phyloP scores from a whole-genome alignment of 1,284 basidiomycete genomes.

The Peniophora sp. region DNA sequence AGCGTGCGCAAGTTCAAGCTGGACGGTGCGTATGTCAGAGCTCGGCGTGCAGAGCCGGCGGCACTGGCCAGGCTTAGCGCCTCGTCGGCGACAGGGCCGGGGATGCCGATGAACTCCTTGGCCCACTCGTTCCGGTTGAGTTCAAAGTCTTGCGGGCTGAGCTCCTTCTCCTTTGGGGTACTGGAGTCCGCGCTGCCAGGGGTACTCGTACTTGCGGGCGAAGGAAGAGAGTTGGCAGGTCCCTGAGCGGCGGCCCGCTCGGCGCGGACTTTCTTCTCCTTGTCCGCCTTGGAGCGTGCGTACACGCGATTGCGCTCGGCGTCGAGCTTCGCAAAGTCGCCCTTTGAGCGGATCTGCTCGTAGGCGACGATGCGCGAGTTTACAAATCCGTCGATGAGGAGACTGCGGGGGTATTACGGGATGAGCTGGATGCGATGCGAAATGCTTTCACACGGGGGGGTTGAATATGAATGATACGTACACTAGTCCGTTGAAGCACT shows the following conservation, averaged over 20 bases:
- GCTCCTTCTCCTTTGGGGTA: conserved; percentile 37
- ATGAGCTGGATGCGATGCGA: conserved; percentile 10
- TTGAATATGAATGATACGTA: conserved; percentile 32
- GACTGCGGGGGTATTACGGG: conserved; percentile 31
- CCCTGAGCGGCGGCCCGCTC: conserved; percentile 33
- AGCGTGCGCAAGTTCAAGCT: conserved; percentile 55
- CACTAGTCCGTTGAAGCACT: conserved; percentile 69
- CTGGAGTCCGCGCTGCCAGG: conserved; percentile 64
- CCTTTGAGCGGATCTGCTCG: conserved; percentile 22
- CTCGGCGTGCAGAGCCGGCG: conserved; percentile 21
- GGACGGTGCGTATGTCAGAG: conserved; percentile 41
- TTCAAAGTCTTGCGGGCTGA: conserved; percentile 15
- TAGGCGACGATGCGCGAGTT: conserved; percentile 50
- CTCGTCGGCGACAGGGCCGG: conserved; percentile 5
- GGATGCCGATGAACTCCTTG: conserved; percentile 5
- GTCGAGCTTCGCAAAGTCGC: conserved; percentile 33
- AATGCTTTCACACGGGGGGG: conserved; percentile 17
- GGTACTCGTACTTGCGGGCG: conserved; percentile 58
- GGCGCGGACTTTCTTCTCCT: conserved; percentile 24
- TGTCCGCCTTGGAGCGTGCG: conserved; percentile 31
- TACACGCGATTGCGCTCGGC: conserved; percentile 24
- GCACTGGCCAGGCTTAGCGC: background rate
- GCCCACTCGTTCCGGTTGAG: conserved; percentile 6
- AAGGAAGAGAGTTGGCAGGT: conserved; percentile 66
- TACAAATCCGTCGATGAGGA: conserved; percentile 68